Evolutionary conservation across 495 filamentous ascomycete species (phyloP).

Genomic region (Geoglossum glabrum): DNA sequence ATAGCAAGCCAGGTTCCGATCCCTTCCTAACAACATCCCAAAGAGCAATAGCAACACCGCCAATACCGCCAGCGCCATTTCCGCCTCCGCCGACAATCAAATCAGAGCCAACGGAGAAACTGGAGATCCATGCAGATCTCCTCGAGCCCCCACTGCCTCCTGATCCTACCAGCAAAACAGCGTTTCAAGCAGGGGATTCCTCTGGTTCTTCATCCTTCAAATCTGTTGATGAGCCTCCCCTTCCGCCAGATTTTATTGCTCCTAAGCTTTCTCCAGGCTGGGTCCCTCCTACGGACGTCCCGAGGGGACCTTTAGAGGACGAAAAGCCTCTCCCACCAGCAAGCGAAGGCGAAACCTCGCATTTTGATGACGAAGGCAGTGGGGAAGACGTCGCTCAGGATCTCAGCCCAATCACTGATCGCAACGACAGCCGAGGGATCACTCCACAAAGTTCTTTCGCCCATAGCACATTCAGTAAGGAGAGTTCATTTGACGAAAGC

Average conservation of each 20-base stretch:
- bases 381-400: slow-evolving; percentile 45
- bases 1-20: background rate
- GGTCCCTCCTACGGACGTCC: slow-evolving; percentile 9
- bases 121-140: background rate
- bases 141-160: slow-evolving; percentile 48
- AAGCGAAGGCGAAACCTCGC: slow-evolving; percentile 22
- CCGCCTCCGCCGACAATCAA: slow-evolving; percentile 13
- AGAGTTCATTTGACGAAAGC: slow-evolving; percentile 28
- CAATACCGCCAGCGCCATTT: slow-evolving; percentile 7
- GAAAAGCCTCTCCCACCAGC: slow-evolving; percentile 18
- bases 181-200: slow-evolving; percentile 43
- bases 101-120: slow-evolving; percentile 12
- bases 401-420: slow-evolving; percentile 31
- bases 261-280: background rate
- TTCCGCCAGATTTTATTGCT: slow-evolving; percentile 39
- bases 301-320: slow-evolving; percentile 7
- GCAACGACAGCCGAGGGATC: slow-evolving; percentile 31
- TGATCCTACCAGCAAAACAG: slow-evolving; percentile 50
- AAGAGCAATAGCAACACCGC: background rate
- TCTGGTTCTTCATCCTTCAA: slow-evolving; percentile 38
- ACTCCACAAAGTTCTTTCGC: slow-evolving; percentile 39
- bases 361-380: slow-evolving; percentile 35
- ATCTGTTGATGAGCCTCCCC: slow-evolving; percentile 30
- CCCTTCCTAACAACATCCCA: background rate
- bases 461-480: background rate